Percentiles rank a stretch among this genome's conserved stretches.
Evolutionary conservation across 768 basidiomycete species (phyloP).

Genomic region (Lentinus brumalis): DNA sequence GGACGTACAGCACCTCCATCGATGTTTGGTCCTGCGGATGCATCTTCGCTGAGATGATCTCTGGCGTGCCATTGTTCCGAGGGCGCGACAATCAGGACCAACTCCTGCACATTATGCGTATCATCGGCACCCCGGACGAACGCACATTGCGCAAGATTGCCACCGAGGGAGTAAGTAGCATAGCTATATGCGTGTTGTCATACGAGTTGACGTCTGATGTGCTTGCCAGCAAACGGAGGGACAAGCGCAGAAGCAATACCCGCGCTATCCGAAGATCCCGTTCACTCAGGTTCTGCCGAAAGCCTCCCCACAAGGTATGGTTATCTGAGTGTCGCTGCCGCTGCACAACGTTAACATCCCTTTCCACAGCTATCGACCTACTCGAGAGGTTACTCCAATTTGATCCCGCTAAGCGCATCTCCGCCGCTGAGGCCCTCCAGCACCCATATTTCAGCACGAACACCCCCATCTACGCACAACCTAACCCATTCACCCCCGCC

Average conservation of each 20-base stretch:
- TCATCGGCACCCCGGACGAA: constrained; percentile 94
- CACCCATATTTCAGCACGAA: constrained; percentile 84
- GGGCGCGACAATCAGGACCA: constrained; percentile 98
- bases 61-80: constrained; percentile 93
- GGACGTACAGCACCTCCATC: constrained; percentile 97
- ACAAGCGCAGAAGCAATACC: constrained; percentile 85
- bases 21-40: constrained; percentile 99
- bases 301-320: constrained; percentile 77
- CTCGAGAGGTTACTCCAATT: constrained; percentile 95
- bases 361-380: constrained; percentile 74
- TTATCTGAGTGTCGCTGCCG: background rate
- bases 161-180: constrained; percentile 75
- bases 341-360: background rate
- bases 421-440: constrained; percentile 86
- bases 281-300: constrained; percentile 83
- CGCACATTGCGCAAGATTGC: constrained; percentile 85
- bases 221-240: constrained; percentile 50
- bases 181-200: background rate
- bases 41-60: constrained; percentile 99
- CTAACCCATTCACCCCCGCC: constrained; percentile 72
- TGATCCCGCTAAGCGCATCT: constrained; percentile 89
- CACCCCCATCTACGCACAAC: constrained; percentile 61
- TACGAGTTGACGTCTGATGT: background rate
- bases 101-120: constrained; percentile 95
- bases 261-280: constrained; percentile 83